Evolutionary conservation across 1,139 yeast genomes (phyloP).

Genomic region (Scheffersomyces titani): DNA sequence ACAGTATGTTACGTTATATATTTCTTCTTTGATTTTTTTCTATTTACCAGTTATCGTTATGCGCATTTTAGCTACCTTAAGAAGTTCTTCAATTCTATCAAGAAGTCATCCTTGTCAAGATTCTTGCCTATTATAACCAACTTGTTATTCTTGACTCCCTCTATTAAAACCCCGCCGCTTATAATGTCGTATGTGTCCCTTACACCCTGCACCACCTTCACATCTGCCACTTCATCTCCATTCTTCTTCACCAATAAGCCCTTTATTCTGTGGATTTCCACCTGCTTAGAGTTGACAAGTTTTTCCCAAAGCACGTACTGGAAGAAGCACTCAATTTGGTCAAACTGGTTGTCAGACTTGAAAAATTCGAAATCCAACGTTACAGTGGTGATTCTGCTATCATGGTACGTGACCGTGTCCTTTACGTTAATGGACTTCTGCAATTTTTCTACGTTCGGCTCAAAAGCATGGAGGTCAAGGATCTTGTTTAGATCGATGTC

Average conservation of each 20-base stretch:
- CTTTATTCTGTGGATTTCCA: conserved; percentile 81
- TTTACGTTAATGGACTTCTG: conserved; percentile 15
- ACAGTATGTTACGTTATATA: not conserved
- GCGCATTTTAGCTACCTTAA: conserved; percentile 4
- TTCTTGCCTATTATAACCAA: conserved; percentile 84
- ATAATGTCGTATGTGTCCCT: conserved; percentile 86
- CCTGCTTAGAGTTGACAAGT: conserved; percentile 35
- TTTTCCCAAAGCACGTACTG: conserved; percentile 74
- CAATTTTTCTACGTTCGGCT: conserved; percentile 39
- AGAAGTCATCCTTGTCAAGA: conserved; percentile 35
- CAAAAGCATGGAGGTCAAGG: conserved; percentile 82
- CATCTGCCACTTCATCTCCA: conserved; percentile 24
- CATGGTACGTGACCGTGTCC: conserved; percentile 33
- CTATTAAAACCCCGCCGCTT: conserved; percentile 46
- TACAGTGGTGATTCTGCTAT: conserved; percentile 63
- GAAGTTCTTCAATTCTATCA: conserved; percentile 22
- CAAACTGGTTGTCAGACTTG: conserved; percentile 29
- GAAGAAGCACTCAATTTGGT: conserved; percentile 56
- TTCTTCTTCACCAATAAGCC: conserved; percentile 58
- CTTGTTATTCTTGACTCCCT: conserved; percentile 46
- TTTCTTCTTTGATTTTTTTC: not conserved
- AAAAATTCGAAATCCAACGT: conserved; percentile 55
- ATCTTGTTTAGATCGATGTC: conserved; percentile 61
- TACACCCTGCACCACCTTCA: conserved; percentile 88
- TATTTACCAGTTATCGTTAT: not conserved